Evolutionary conservation across 2,329 filamentous ascomycete genomes (phyloP).

Genomic region (Fusarium irregulare): DNA sequence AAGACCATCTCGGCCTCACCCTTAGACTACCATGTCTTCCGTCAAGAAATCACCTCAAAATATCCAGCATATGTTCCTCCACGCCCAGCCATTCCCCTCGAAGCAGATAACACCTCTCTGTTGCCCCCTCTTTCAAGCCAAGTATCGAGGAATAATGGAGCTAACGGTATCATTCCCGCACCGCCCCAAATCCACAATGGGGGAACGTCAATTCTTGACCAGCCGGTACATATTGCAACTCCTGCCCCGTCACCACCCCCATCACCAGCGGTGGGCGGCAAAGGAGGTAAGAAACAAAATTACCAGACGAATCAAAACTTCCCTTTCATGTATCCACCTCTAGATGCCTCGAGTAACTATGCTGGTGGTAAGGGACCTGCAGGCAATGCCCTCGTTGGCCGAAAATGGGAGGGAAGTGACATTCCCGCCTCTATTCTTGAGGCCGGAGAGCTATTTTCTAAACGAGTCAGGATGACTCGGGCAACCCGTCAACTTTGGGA

Average conservation of each 20-base stretch:
- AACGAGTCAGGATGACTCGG: conserved; percentile 88
- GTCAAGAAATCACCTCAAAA: conserved; percentile 96
- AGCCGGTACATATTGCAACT: conserved; percentile 98
- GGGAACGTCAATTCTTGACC: conserved; percentile 86
- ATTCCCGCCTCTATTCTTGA: conserved; percentile 95
- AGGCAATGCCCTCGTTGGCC: conserved; percentile 79
- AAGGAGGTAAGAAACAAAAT: conserved; percentile 97
- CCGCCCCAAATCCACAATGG: conserved; percentile 66
- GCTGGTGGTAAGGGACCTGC: conserved; percentile 89
- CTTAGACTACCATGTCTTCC: conserved; percentile 94
- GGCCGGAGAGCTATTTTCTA: conserved; percentile 91
- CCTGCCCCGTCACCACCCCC: conserved; percentile 95
- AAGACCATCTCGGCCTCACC: conserved; percentile 93
- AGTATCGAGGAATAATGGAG: conserved; percentile 68
- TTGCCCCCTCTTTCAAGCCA: conserved; percentile 86
- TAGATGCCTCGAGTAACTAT: conserved; percentile 89
- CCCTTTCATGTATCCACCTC: conserved; percentile 94
- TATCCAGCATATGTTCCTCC: conserved; percentile 97
- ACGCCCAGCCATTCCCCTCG: conserved; percentile 82
- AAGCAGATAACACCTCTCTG: conserved; percentile 90
- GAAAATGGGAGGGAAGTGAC: conserved; percentile 92
- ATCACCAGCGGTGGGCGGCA: conserved; percentile 86
- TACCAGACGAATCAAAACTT: conserved; percentile 99
- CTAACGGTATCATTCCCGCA: conserved; percentile 70
- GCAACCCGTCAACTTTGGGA: conserved; percentile 95